phyloP scores from a whole-genome alignment of 2,329 filamentous ascomycete genomes.

The Beauveria medogensis region DNA sequence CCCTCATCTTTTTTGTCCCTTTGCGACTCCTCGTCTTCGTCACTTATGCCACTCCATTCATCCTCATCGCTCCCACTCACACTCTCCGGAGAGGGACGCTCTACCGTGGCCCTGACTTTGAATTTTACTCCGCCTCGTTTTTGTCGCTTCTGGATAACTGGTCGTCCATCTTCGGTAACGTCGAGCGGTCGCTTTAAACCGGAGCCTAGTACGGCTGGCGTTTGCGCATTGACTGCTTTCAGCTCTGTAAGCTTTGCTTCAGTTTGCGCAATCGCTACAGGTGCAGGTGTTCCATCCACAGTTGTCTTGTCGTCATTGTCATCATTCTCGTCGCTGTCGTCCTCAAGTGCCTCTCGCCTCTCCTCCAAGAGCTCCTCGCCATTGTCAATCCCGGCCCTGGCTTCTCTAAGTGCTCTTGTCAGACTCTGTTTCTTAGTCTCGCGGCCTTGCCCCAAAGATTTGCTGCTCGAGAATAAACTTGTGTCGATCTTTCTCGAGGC shows the following conservation, averaged over 20 bases:
- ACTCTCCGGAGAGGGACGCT: constrained; percentile 30
- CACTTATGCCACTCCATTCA: constrained; percentile 56
- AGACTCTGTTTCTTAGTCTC: constrained; percentile 66
- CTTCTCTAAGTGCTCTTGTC: constrained; percentile 54
- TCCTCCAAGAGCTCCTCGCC: constrained; percentile 46
- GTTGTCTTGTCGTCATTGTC: constrained; percentile 18
- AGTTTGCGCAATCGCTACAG: constrained; percentile 10
- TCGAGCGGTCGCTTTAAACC: constrained; percentile 85
- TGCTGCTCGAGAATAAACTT: constrained; percentile 69
- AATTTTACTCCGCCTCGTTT: constrained; percentile 55
- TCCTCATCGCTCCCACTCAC: constrained; percentile 26
- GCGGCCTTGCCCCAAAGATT: constrained; percentile 62
- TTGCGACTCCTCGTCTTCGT: constrained; percentile 30
- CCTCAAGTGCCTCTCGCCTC: constrained; percentile 22
- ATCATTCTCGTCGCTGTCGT: constrained; percentile 20
- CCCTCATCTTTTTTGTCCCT: constrained; percentile 18
- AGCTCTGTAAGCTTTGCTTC: background rate
- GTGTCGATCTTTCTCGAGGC: constrained; percentile 75
- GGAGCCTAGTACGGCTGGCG: constrained; percentile 45
- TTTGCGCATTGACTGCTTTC: constrained; percentile 7
- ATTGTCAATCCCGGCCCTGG: constrained; percentile 52
- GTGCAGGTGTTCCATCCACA: constrained; percentile 7
- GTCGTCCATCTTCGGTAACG: constrained; percentile 67
- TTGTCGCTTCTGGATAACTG: constrained; percentile 76
- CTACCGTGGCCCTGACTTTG: constrained; percentile 40